Evolutionary conservation across 805 yeast species (phyloP).

Genomic region (Candida dajiaensis): DNA sequence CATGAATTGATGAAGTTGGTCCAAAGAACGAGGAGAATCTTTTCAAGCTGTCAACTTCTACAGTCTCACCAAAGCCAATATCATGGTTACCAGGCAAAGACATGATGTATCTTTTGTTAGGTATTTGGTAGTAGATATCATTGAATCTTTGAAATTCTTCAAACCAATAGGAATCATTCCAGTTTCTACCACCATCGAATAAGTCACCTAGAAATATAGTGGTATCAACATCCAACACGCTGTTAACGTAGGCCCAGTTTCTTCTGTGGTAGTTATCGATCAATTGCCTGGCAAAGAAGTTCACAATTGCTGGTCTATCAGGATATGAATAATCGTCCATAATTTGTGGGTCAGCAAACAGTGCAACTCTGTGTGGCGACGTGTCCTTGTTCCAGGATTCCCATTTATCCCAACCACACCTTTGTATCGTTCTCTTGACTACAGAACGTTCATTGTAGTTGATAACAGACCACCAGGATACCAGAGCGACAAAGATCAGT

Average conservation of each 20-base stretch:
- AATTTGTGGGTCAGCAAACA: constrained; percentile 92
- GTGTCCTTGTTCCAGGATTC: constrained; percentile 43
- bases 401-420: constrained; percentile 65
- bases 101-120: constrained; percentile 37
- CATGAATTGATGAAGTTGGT: constrained; percentile 44
- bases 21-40: constrained; percentile 77
- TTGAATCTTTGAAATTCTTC: constrained; percentile 66
- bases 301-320: constrained; percentile 44
- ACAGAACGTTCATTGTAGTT: constrained; percentile 50
- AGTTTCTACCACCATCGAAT: constrained; percentile 91
- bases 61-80: constrained; percentile 82
- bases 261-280: constrained; percentile 77
- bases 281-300: constrained; percentile 50
- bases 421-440: constrained; percentile 37
- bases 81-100: constrained; percentile 93
- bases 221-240: constrained; percentile 62
- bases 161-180: constrained; percentile 68
- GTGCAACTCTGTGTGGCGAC: constrained; percentile 43
- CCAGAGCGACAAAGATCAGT: constrained; percentile 9
- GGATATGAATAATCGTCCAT: constrained; percentile 89
- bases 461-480: constrained; percentile 39
- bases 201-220: constrained; percentile 83
- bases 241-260: constrained; percentile 59
- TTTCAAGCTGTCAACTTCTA: constrained; percentile 47
- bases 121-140: constrained; percentile 52